Conservation (phyloP, 345 rosid genomes). For the Pugionium dolabratum region DNA sequence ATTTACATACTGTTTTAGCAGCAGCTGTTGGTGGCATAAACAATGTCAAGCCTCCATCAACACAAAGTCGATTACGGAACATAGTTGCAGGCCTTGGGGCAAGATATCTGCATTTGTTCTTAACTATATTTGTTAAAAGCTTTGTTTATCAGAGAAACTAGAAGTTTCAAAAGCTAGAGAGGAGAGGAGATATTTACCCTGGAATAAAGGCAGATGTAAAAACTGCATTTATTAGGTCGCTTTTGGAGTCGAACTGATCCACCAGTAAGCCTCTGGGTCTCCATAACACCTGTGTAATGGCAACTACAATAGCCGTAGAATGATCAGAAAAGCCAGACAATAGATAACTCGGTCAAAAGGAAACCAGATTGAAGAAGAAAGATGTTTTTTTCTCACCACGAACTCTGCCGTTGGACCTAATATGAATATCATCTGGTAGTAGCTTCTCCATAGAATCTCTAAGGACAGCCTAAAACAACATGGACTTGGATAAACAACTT, state of each 20-base stretch:
- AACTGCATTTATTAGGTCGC: constrained; percentile 86
- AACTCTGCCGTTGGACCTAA: constrained; percentile 80
- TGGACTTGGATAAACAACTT: background rate
- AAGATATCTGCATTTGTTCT: constrained; percentile 64
- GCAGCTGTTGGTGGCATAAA: constrained; percentile 98
- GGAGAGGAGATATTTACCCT: constrained; percentile 49
- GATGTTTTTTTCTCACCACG: constrained; percentile 59
- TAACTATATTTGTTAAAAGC: constrained; percentile 10
- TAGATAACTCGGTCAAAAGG: background rate
- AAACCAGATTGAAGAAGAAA: background rate
- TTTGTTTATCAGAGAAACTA: background rate
- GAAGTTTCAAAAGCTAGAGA: constrained; percentile 24
- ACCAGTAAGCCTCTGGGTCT: constrained; percentile 88
- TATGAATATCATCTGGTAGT: constrained; percentile 84
- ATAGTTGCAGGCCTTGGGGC: constrained; percentile 91
- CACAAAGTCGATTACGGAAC: constrained; percentile 79
- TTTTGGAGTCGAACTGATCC: constrained; percentile 93
- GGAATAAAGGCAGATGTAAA: constrained; percentile 90
- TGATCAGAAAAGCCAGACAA: constrained; percentile 14
- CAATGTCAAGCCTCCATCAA: constrained; percentile 95
- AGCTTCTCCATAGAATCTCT: constrained; percentile 64
- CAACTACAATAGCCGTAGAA: constrained; percentile 57
- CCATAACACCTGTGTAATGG: constrained; percentile 92
- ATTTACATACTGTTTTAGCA: constrained; percentile 65
- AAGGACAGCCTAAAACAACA: constrained; percentile 68